Percentiles rank a stretch among this genome's conserved stretches.
Conservation (phyloP, 805 yeast genomes). For the Clavispora santaluciae region DNA sequence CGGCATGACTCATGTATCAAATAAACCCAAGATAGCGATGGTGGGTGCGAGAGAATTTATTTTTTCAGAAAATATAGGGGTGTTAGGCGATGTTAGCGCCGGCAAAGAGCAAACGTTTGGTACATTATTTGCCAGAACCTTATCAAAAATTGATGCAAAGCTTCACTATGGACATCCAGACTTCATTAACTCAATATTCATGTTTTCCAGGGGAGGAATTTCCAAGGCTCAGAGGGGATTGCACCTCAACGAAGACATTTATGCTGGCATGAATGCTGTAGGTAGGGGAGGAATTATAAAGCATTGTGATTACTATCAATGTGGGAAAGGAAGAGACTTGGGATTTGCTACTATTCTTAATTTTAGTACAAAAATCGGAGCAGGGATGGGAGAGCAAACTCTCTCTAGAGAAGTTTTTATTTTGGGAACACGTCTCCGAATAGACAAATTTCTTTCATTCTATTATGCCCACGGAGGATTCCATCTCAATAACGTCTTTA, state of each 20-base stretch:
- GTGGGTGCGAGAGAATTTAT: slow-evolving; percentile 94
- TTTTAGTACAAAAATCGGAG: slow-evolving; percentile 93
- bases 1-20: slow-evolving; percentile 40
- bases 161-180: slow-evolving; percentile 97
- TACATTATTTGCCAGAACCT: slow-evolving; percentile 86
- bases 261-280: slow-evolving; percentile 90
- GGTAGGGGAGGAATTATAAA: slow-evolving; percentile 90
- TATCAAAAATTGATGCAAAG: slow-evolving; percentile 92
- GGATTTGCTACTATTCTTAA: slow-evolving; percentile 91
- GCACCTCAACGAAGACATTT: slow-evolving; percentile 91
- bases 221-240: slow-evolving; percentile 93
- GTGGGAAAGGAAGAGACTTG: slow-evolving; percentile 94
- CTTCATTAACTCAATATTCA: slow-evolving; percentile 81
- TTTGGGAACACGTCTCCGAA: slow-evolving; percentile 82
- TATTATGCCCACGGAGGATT: slow-evolving; percentile 97
- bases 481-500: slow-evolving; percentile 86
- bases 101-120: slow-evolving; percentile 98
- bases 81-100: slow-evolving; percentile 93
- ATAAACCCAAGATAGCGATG: slow-evolving; percentile 69
- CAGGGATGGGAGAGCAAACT: slow-evolving; percentile 98
- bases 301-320: slow-evolving; percentile 93
- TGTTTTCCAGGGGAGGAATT: slow-evolving; percentile 94
- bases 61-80: slow-evolving; percentile 88
- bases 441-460: slow-evolving; percentile 86
- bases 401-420: slow-evolving; percentile 88